Base-by-base conservation (phyloP, 2,329 filamentous ascomycete species). In the Sporothrix inflata region DNA sequence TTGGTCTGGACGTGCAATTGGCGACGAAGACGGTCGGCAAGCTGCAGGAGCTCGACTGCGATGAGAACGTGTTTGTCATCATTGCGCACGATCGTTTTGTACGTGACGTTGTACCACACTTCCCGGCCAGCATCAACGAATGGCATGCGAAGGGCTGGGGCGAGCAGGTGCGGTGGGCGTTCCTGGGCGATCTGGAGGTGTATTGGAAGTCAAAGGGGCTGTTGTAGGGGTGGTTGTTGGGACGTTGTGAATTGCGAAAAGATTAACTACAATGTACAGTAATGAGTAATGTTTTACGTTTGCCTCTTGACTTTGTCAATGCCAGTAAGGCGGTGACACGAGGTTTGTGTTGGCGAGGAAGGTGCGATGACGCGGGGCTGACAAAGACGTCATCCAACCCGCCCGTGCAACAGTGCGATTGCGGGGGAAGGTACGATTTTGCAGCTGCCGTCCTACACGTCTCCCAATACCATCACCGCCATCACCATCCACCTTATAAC, bases 71-170 rank as follows among this genome's bases (percentile, higher is more conserved):
- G 19, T 73, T 74, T 45, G 60, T 74, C 40, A 69, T 76, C 5
- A 71, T 74, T 40, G 74, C 76, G 3, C 76, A 77, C 66, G 76
- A 76, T 55, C 49, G 71, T 12, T 73, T 53, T 16, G 60, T 76
- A 1, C 51, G 74, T 8, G 74, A 71, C 11, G 60, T 53, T 2
- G 55, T 77, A 5, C 74, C 75, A 27, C 42, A 75, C 16, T 75
- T 75, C 45, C 74, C 76, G 6, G 42, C 60, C n/a, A 19, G 40
- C 12, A 72, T 72, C 21, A 77, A 76, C 42, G 73, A 40, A 7
- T 75, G 72, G 71, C 69, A 57, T 12, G 70, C 70, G 4, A 71
- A 73, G n/a, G 75, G 72, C 5, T 75, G 72, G 72, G 63, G 70
- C 9, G 70, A 75, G 70, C 65, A 73, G 65, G 65, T 70, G 5